Base-by-base conservation (phyloP, 257 asterid species). In the Solanum boliviense region DNA sequence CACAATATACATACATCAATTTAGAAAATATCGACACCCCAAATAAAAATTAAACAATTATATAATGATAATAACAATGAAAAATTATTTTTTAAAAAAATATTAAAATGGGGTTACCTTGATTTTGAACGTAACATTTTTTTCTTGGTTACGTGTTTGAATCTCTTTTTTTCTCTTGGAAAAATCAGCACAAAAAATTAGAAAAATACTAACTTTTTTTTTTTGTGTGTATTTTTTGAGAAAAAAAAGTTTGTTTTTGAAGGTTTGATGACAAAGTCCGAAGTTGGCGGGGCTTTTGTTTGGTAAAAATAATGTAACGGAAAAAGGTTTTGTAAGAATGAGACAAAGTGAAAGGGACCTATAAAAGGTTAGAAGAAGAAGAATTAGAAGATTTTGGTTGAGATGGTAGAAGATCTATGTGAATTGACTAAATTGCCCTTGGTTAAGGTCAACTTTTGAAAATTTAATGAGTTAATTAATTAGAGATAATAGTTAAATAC, bases 231-330 rank as follows among this genome's bases (percentile, higher is more conserved):
- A 27, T 39, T 60, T 78, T 3, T 0, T 39, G 82, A 18, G 36
- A 27, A 68, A 70, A 84, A 16, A n/a, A 27, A 13, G 67, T 65
- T 85, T 13, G 65, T 18, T 56, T 71, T 83, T 46, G 72, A 60
- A 41, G 34, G 78, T n/a, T n/a, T 15, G 93, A 91, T 73, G 93
- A 91, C 90, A 68, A 84, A 84, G 91, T 90, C 94, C 93, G 93
- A 89, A 71, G 87, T 92, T 92, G 96, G 94, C 93, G 96, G 94
- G 93, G 87, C 85, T 67, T 86, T 84, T 87, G 84, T 81, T 87
- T 86, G 46, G 71, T 36, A n/a, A 32, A 48, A 27, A 32, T n/a
- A 18, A 23, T 38, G 88, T 86, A 86, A 74, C 88, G 85, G 74
- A 71, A 86, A 73, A 75, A 62, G 82, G 44, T 78, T 67, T 87